Evolutionary conservation across 78 protist species (phyloP), one percentile per base, ranked within the genome.

Genomic region (Dictyostelium purpureum): DNA sequence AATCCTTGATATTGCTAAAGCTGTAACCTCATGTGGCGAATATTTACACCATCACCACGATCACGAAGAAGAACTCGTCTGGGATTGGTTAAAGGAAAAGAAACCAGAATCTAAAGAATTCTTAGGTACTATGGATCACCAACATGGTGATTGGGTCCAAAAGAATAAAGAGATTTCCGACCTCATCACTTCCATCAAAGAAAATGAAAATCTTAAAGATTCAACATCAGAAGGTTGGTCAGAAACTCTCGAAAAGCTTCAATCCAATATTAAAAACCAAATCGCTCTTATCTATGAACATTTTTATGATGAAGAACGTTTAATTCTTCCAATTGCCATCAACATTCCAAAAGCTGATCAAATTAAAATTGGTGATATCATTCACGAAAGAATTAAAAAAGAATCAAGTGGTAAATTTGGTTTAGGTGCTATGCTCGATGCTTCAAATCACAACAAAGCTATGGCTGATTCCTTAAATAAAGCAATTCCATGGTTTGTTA

Each of bases 271-370:
- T 42, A 5, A 19, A 9, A 26, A 67, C 11, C 75, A 69, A 33
- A 1, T n/a, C 28, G 43, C 47, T 7, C 1, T 26, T 14, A 75
- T 83, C 59, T 37, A 69, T n/a, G 26, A 9, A 9, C 90, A 83
- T 26, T 83, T 83, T 10, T 37, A 24, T 16, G 90, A 83, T 31
- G 90, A 83, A 57, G 90, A 83, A 51, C 56, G 71, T 31, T 14
- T 71, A 4, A 26, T 83, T 9, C 14, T 83, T 6, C 90, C 90
- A 70, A 18, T 59, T 11, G 56, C 43, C 28, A 11, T 83, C 19
- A 43, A 31, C 7, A 67, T 83, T 18, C 21, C 79, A 26, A 83
- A 83, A 28, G 6, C 33, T 16, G 80, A 71, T 4, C 90, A 83
- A 71, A 31, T 37, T n/a, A 71, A 83, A 31, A 45, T 71, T 4